A percentile compares a stretch with the other conserved stretches of the same genome.
These are phyloP conservation scores for Purpureocillium lavendulum DNA, from an alignment of 2,329 filamentous ascomycete genomes.

Conservation along the genomic window DNA sequence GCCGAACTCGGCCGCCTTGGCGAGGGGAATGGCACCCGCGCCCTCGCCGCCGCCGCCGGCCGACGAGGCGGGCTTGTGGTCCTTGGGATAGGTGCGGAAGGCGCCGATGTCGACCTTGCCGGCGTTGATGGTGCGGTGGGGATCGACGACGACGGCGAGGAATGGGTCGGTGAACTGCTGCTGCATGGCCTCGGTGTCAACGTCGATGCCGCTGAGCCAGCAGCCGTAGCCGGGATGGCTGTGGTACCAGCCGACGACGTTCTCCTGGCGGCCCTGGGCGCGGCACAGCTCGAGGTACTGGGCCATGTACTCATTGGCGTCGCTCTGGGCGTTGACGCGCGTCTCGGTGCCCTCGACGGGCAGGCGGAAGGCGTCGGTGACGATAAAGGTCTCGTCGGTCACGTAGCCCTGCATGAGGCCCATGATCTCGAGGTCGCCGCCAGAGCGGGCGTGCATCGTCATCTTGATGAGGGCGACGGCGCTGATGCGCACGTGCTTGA, in stretches of 20 bases:
- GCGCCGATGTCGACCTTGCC: constrained; percentile 97
- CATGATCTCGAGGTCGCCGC: constrained; percentile 91
- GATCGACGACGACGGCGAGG: constrained; percentile 91
- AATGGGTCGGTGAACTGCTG: constrained; percentile 86
- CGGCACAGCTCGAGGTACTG: constrained; percentile 71
- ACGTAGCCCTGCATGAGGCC: constrained; percentile 96
- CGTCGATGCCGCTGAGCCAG: constrained; percentile 96
- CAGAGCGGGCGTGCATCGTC: constrained; percentile 98
- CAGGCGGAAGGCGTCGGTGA: constrained; percentile 88
- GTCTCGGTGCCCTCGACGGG: constrained; percentile 99
- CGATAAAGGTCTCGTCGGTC: constrained; percentile 73
- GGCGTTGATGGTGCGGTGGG: constrained; percentile 86
- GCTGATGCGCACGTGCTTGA: constrained; percentile 88
- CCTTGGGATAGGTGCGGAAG: constrained; percentile 81
- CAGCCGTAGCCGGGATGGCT: constrained; percentile 96
- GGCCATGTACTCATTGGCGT: constrained; percentile 96
- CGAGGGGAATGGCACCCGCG: constrained; percentile 75
- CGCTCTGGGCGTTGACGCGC: constrained; percentile 87
- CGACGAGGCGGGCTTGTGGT: constrained; percentile 46
- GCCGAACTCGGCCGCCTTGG: constrained; percentile 92
- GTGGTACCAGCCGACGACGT: constrained; percentile 97
- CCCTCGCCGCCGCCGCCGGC: constrained; percentile 33
- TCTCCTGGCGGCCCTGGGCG: constrained; percentile 72
- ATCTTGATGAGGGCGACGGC: constrained; percentile 94
- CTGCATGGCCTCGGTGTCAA: constrained; percentile 77